Evolutionary conservation across 148 eudicot genomes (phyloP).

Genomic region (Chenopodium berlandieri): DNA sequence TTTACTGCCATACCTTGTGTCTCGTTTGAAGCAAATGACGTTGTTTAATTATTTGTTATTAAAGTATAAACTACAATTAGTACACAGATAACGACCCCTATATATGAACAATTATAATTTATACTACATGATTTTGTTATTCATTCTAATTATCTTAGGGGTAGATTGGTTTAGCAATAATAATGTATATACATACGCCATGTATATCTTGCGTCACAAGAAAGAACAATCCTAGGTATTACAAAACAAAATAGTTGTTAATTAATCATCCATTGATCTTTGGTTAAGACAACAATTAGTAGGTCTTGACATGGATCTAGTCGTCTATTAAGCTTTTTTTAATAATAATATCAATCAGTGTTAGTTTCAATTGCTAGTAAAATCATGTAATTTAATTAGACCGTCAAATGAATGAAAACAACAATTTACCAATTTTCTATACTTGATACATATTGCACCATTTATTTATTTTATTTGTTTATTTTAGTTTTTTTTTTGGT

Average conservation of each 20-base stretch:
- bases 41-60: too few species aligned
- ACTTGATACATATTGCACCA: too few species aligned
- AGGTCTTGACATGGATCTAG: neutral
- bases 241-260: neutral
- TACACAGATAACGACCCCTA: too few species aligned
- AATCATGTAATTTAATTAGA: neutral
- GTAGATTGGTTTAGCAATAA: neutral
- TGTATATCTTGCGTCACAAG: neutral
- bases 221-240: neutral
- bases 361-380: neutral
- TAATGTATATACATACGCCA: neutral
- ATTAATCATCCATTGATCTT: neutral
- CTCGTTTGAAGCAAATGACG: neutral
- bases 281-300: neutral
- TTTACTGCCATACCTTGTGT: neutral
- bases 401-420: neutral
- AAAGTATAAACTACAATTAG: too few species aligned
- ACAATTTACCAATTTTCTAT: neutral
- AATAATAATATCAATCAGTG: neutral
- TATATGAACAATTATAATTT: too few species aligned
- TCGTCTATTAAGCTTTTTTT: neutral
- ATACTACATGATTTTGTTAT: too few species aligned
- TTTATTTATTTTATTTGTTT: too few species aligned
- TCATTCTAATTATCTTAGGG: neutral
- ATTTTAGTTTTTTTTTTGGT: too few species aligned